Base-by-base conservation (phyloP, 2,329 filamentous ascomycete species). In the Fusarium marasasianum region DNA sequence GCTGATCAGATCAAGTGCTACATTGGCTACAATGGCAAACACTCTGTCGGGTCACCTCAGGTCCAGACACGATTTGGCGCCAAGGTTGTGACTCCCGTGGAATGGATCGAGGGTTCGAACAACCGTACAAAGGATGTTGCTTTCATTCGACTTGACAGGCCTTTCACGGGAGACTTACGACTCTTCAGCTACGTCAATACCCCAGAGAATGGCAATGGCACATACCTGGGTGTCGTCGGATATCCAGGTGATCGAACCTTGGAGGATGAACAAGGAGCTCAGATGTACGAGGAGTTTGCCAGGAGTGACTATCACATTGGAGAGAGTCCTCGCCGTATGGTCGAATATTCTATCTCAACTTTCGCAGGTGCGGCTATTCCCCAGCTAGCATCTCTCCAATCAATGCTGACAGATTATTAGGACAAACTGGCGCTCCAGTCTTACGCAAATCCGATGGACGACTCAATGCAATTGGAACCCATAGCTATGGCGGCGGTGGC, bases 271-370 rank as follows among this genome's bases (percentile, higher is more conserved):
- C 62, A 63, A 4, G 81, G 81, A n/a, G 80, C 75, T 13, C 65
- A 78, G 64, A 82, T 82, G 81, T 82, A 81, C 37, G 80, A 81
- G 56, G 71, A 79, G 63, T 81, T 77, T 57, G 33, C 55, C 15
- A 51, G 20, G 8, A 77, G 71, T 7, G 53, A 73, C 13, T 82
- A 75, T 35, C 65, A 81, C 51, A 61, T 81, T 12, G 57, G 50
- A 2, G 59, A 55, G 6, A 78, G 63, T 44, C 15, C 61, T 22
- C 59, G 70, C 8, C 64, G 76, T 48, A 79, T 82, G 81, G 35
- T 82, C n/a, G 74, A 81, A 48, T 81, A 82, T 24, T 12, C 63
- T 9, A 69, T 82, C 14, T 78, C 77, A 37, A 80, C 79, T 3
- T 79, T 71, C 60, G 69, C 73, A 18, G 79, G 81, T 80, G 69